Conservation (phyloP, 2,329 filamentous ascomycete species). For the Penicillium sp. region DNA sequence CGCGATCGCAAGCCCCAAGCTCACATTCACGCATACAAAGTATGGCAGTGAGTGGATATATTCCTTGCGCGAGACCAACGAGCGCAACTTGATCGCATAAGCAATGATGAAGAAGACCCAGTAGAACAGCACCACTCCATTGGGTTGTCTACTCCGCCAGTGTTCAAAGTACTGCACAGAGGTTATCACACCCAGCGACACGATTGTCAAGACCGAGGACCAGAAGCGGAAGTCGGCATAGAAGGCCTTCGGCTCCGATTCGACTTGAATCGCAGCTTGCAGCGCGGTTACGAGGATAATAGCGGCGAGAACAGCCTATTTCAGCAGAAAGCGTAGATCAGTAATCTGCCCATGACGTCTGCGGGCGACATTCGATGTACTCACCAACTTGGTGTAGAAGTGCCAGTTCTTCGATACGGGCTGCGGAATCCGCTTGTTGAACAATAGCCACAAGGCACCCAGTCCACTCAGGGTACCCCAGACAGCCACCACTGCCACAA, state of each 20-base stretch:
- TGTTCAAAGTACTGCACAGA: constrained; percentile 85
- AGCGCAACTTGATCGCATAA: constrained; percentile 80
- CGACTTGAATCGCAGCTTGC: constrained; percentile 76
- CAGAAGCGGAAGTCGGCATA: constrained; percentile 82
- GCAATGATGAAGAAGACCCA: constrained; percentile 85
- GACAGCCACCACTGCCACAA: constrained; percentile 74
- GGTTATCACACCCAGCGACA: constrained; percentile 74
- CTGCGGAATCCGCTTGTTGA: constrained; percentile 67
- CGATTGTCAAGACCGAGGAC: constrained; percentile 71
- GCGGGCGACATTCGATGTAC: constrained; percentile 25
- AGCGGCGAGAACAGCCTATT: constrained; percentile 63
- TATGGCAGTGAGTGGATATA: constrained; percentile 69
- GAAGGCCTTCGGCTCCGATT: constrained; percentile 70
- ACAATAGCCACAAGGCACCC: constrained; percentile 76
- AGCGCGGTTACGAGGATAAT: constrained; percentile 69
- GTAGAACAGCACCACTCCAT: constrained; percentile 86
- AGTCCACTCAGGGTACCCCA: constrained; percentile 79
- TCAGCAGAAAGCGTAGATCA: not conserved
- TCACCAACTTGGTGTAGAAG: constrained; percentile 89
- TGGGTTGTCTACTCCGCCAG: constrained; percentile 77
- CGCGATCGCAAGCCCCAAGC: constrained; percentile 66
- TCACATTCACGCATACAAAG: constrained; percentile 74
- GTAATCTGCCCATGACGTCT: not conserved
- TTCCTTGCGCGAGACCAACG: constrained; percentile 75
- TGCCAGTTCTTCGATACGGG: constrained; percentile 81